A percentile compares a stretch with the other conserved stretches of the same genome.
Conservation (phyloP, 768 basidiomycete species). For the Mycena albidolilacea region DNA sequence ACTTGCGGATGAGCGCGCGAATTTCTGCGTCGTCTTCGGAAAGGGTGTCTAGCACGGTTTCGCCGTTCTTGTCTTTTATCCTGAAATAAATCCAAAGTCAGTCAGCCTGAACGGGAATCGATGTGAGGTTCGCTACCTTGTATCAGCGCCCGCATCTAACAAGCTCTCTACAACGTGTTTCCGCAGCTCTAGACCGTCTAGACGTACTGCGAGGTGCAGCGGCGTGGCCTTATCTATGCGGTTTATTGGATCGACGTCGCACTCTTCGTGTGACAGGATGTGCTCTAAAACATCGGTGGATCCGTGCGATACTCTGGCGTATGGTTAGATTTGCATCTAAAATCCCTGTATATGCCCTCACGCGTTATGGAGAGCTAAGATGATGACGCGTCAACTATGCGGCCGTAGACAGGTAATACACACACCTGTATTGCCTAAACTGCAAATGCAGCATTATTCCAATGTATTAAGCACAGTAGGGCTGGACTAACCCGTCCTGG, state of each 20-base stretch:
- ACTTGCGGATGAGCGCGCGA: slow-evolving; percentile 65
- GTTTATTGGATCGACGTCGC: slow-evolving; percentile 88
- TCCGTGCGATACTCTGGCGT: slow-evolving; percentile 64
- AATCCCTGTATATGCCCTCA: slow-evolving; percentile 50
- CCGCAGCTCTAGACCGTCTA: slow-evolving; percentile 70
- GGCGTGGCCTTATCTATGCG: slow-evolving; percentile 80
- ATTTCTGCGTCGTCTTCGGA: slow-evolving; percentile 67
- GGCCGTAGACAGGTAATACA: neutral
- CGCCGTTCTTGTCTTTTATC: slow-evolving; percentile 80
- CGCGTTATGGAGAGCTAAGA: slow-evolving; percentile 80
- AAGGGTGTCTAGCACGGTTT: slow-evolving; percentile 69
- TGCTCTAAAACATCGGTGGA: slow-evolving; percentile 78
- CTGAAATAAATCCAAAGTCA: slow-evolving; percentile 51
- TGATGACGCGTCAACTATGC: slow-evolving; percentile 6
- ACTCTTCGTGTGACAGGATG: slow-evolving; percentile 79
- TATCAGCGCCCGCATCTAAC: slow-evolving; percentile 86
- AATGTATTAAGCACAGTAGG: slow-evolving; percentile 25
- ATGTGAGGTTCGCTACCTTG: slow-evolving; percentile 55
- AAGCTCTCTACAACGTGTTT: slow-evolving; percentile 71
- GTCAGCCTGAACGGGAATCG: neutral
- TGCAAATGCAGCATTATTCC: slow-evolving; percentile 48
- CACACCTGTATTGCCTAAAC: slow-evolving; percentile 85
- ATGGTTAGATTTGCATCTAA: slow-evolving; percentile 14
- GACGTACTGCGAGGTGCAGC: slow-evolving; percentile 78
- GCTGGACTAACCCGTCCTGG: slow-evolving; percentile 76